phyloP scores from a whole-genome alignment of 2,329 filamentous ascomycete genomes.

The Botrytis cinerea region DNA sequence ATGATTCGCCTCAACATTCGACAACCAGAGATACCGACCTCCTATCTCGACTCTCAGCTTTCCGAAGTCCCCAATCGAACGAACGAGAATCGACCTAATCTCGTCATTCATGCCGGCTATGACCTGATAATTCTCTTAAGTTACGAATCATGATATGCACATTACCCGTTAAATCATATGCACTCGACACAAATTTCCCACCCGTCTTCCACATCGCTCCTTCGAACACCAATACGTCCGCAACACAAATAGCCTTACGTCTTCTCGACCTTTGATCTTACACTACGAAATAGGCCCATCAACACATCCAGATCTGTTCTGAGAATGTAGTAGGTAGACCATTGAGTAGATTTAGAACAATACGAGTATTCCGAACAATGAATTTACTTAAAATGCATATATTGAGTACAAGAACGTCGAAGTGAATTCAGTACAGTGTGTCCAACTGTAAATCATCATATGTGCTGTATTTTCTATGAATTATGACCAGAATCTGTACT shows the following conservation, averaged over 20 bases:
- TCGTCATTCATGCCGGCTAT: conserved; percentile 43
- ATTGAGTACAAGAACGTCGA: conserved; percentile 4
- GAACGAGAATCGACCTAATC: conserved; percentile 45
- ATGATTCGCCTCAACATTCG: conserved; percentile 43
- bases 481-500: neutral
- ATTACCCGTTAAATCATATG: conserved; percentile 30
- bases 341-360: conserved; percentile 26
- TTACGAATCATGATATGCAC: conserved; percentile 39
- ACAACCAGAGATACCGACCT: conserved; percentile 43
- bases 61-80: conserved; percentile 42
- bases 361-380: conserved; percentile 23
- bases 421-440: neutral
- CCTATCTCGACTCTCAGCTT: conserved; percentile 42
- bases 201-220: conserved; percentile 37
- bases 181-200: conserved; percentile 29
- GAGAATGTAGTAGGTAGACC: conserved; percentile 36
- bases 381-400: neutral
- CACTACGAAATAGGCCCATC: conserved; percentile 30
- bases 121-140: conserved; percentile 41
- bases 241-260: conserved; percentile 31
- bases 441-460: neutral
- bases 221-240: conserved; percentile 27
- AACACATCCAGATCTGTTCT: conserved; percentile 34
- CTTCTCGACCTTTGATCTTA: conserved; percentile 30
- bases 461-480: neutral